A percentile compares a stretch with the other conserved stretches of the same genome.
phyloP scores from a whole-genome alignment of 345 rosid genomes.

The Gossypioides kirkii region DNA sequence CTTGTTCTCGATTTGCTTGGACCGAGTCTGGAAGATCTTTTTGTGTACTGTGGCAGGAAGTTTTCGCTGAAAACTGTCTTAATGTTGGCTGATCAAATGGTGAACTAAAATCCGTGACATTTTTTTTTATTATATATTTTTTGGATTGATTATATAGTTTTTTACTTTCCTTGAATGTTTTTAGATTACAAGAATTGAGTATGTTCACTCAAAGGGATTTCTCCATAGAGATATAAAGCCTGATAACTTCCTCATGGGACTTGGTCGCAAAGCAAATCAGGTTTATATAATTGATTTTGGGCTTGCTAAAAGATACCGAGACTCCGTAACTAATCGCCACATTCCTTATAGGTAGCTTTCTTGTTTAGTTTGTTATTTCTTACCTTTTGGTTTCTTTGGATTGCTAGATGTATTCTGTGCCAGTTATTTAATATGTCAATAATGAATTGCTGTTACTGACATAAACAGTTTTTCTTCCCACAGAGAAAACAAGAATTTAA shows the following conservation, averaged over 20 bases:
- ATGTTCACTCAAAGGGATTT: conserved; percentile 56
- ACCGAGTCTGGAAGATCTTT: conserved; percentile 90
- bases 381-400: neutral
- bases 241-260: conserved; percentile 80
- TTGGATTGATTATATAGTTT: neutral
- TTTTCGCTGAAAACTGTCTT: conserved; percentile 83
- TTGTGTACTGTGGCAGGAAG: conserved; percentile 84
- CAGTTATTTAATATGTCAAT: neutral
- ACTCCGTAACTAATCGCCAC: conserved; percentile 50
- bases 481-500: conserved; percentile 95
- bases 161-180: neutral
- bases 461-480: neutral
- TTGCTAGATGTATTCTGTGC: neutral
- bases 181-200: conserved; percentile 64
- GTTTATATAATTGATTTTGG: conserved; percentile 78
- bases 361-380: neutral
- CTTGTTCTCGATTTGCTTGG: conserved; percentile 86
- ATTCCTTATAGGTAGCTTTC: conserved; percentile 56
- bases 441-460: neutral
- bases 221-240: conserved; percentile 75
- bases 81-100: conserved; percentile 96
- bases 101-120: conserved; percentile 15
- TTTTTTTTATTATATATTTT: neutral
- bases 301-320: conserved; percentile 76
- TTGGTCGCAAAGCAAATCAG: conserved; percentile 69